These are phyloP conservation scores for Rhizophora apiculata DNA, from an alignment of 345 rosid genomes.

Conservation along the genomic window DNA sequence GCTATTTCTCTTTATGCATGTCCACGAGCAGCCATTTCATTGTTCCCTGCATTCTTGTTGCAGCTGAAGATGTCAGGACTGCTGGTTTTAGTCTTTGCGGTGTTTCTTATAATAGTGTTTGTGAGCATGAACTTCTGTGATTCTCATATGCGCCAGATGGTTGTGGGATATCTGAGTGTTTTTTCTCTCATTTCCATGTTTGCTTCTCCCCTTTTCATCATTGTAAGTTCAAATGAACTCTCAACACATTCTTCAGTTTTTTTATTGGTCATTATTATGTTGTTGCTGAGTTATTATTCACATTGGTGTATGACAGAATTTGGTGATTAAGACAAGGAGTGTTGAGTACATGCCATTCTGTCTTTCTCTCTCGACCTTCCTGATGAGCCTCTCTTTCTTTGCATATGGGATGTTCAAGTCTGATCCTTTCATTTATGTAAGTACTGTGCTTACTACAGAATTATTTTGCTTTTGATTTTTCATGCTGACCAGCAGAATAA, in stretches of 20 bases:
- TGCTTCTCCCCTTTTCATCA: constrained; percentile 47
- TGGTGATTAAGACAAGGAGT: constrained; percentile 44
- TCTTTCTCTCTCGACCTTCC: constrained; percentile 49
- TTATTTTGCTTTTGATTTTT: neutral
- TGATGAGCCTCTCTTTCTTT: constrained; percentile 51
- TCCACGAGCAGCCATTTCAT: no score
- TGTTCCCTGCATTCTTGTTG: constrained; percentile 6
- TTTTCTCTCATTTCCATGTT: constrained; percentile 52
- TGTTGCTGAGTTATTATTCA: neutral
- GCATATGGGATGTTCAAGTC: constrained; percentile 37
- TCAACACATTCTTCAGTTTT: neutral
- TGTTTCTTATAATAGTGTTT: constrained; percentile 28
- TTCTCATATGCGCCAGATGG: constrained; percentile 21
- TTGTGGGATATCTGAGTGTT: constrained; percentile 51
- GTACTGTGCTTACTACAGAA: constrained; percentile 8
- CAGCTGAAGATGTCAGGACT: constrained; percentile 51
- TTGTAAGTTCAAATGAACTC: constrained; percentile 30
- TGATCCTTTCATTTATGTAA: constrained; percentile 46
- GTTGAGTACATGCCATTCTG: constrained; percentile 54
- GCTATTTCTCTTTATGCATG: neutral
- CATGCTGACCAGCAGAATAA: no score
- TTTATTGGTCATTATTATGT: neutral
- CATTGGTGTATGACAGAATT: constrained; percentile 28
- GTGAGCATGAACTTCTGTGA: constrained; percentile 32
- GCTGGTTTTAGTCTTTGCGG: constrained; percentile 25